A percentile compares a stretch with the other conserved stretches of the same genome.
These are phyloP conservation scores for Cystofilobasidium bisporidii DNA, from an alignment of 768 basidiomycete genomes.

Conservation along the genomic window DNA sequence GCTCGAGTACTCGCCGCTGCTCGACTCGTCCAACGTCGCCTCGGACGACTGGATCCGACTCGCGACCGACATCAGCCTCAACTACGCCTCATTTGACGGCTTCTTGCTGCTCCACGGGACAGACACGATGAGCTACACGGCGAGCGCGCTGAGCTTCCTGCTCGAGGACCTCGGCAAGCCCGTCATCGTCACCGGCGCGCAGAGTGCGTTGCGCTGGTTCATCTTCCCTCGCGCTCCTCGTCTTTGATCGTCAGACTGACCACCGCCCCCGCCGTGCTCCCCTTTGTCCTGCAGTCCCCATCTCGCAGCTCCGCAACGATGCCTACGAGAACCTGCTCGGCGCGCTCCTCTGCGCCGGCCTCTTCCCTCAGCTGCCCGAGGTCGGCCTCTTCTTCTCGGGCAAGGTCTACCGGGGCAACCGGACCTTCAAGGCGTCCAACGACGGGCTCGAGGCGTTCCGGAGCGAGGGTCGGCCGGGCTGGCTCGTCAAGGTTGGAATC, in stretches of 20 bases:
- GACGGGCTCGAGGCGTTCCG: constrained; percentile 73
- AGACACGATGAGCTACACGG: constrained; percentile 50
- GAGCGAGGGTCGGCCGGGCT: constrained; percentile 41
- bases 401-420: constrained; percentile 59
- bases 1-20: constrained; percentile 45
- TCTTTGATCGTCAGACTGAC: neutral
- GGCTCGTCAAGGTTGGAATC: constrained; percentile 79
- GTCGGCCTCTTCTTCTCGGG: constrained; percentile 74
- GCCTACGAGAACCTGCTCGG: constrained; percentile 67
- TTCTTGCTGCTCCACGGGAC: constrained; percentile 49
- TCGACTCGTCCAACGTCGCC: constrained; percentile 26
- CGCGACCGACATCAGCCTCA: constrained; percentile 83
- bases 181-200: constrained; percentile 73
- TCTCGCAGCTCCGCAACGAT: constrained; percentile 79
- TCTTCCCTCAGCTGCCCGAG: constrained; percentile 65
- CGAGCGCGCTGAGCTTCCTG: constrained; percentile 80
- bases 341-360: constrained; percentile 76
- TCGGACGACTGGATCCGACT: constrained; percentile 70
- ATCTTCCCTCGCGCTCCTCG: neutral
- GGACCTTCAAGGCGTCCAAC: constrained; percentile 58
- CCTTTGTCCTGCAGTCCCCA: constrained; percentile 5
- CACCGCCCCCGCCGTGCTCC: neutral
- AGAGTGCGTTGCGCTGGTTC: constrained; percentile 57
- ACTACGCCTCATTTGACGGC: constrained; percentile 74
- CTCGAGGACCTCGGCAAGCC: constrained; percentile 69